These are phyloP conservation scores for Yamagishiella unicocca DNA, from an alignment of 139 green algal species.

Conservation along the genomic window DNA sequence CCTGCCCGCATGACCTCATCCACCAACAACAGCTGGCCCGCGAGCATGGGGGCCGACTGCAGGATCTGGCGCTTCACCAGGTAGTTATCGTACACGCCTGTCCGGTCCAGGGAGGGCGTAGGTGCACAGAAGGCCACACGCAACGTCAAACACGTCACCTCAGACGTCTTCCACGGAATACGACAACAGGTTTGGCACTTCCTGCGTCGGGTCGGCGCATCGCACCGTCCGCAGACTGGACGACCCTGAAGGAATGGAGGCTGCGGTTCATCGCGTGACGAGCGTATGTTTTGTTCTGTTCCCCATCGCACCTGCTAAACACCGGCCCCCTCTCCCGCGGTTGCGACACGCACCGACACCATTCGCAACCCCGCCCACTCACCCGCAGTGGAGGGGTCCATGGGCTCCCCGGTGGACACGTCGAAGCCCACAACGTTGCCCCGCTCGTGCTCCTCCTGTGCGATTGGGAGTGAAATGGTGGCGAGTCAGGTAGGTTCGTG, in stretches of 20 bases:
- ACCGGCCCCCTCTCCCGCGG: neutral
- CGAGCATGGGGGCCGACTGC: constrained; percentile 93
- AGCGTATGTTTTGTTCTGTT: neutral
- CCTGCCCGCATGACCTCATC: constrained; percentile 98
- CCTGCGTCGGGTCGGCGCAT: no score
- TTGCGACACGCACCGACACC: no score
- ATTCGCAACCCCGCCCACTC: no score
- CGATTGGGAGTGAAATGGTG: no score
- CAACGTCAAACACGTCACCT: no score
- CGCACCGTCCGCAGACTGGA: no score
- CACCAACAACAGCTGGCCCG: constrained; percentile 95
- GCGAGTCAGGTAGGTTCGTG: no score
- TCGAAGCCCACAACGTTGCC: constrained; percentile 93
- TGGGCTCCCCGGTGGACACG: constrained; percentile 85
- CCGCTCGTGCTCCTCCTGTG: constrained; percentile 85
- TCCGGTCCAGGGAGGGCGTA: neutral
- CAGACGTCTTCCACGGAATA: no score
- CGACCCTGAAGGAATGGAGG: no score
- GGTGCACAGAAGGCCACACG: no score
- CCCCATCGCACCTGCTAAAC: neutral
- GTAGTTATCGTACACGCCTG: constrained; percentile 97
- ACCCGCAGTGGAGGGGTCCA: constrained; percentile 81
- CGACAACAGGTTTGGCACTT: no score
- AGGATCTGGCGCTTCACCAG: constrained; percentile 98
- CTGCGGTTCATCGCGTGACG: no score